These are phyloP conservation scores for Fusarium globosum DNA, from an alignment of 2,329 filamentous ascomycete species.

Conservation along the genomic window DNA sequence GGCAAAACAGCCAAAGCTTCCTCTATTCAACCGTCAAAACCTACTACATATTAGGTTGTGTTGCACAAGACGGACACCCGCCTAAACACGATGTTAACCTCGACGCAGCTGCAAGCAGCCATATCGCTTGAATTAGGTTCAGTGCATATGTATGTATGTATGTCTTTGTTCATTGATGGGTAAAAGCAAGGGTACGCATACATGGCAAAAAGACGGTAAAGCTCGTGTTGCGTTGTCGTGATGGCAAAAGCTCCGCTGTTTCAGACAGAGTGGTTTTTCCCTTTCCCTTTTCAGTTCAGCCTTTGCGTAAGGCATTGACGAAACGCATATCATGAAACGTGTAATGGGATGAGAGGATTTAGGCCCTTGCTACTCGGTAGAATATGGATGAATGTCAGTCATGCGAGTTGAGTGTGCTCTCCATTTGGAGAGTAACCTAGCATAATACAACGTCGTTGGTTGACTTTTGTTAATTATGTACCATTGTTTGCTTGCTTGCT, in stretches of 20 bases:
- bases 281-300: background rate
- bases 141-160: slow-evolving; percentile 23
- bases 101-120: slow-evolving; percentile 23
- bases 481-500: background rate
- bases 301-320: slow-evolving; percentile 33
- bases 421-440: background rate
- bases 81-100: slow-evolving; percentile 22
- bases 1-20: slow-evolving; percentile 10
- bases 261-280: slow-evolving; percentile 39
- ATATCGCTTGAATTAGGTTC: slow-evolving; percentile 25
- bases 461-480: background rate
- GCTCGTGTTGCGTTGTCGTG: slow-evolving; percentile 5
- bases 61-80: slow-evolving; percentile 19
- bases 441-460: background rate
- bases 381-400: slow-evolving; percentile 1
- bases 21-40: background rate
- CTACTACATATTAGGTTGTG: background rate
- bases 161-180: slow-evolving; percentile 4
- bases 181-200: slow-evolving; percentile 14
- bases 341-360: slow-evolving; percentile 24
- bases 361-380: slow-evolving; percentile 10
- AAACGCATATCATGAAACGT: slow-evolving; percentile 42
- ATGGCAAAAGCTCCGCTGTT: slow-evolving; percentile 38
- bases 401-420: background rate
- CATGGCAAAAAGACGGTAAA: slow-evolving; percentile 26